These are phyloP conservation scores for Aspergillus sp. DNA, from an alignment of 2,329 filamentous ascomycete species.

Conservation along the genomic window DNA sequence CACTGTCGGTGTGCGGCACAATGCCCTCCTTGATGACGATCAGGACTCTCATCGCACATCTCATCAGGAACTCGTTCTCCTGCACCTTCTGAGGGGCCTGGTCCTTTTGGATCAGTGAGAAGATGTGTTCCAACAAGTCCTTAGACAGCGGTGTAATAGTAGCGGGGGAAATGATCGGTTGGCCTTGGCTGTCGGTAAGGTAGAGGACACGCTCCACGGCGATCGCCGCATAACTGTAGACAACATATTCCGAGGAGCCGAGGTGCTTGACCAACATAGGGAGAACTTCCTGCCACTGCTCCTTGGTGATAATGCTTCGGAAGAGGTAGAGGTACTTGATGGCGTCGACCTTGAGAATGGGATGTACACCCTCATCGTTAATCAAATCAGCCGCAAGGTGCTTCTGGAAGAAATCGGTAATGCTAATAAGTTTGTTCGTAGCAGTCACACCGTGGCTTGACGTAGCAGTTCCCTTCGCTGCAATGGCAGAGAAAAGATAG, in stretches of 20 bases:
- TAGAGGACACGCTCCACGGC: constrained; percentile 91
- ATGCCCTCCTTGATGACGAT: constrained; percentile 89
- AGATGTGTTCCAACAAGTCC: constrained; percentile 84
- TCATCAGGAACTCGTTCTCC: constrained; percentile 98
- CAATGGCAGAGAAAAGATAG: constrained; percentile 92
- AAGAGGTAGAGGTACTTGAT: constrained; percentile 99
- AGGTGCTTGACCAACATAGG: constrained; percentile 89
- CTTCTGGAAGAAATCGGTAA: constrained; percentile 92
- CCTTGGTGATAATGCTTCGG: constrained; percentile 87
- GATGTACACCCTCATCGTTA: constrained; percentile 66
- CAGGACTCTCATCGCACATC: constrained; percentile 95
- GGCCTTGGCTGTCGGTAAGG: constrained; percentile 72
- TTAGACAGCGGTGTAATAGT: constrained; percentile 81
- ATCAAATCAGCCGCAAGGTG: constrained; percentile 88
- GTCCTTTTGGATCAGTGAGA: constrained; percentile 86
- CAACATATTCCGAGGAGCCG: constrained; percentile 86
- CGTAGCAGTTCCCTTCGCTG: constrained; percentile 86
- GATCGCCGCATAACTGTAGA: constrained; percentile 96
- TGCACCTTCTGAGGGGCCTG: constrained; percentile 87
- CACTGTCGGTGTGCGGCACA: constrained; percentile 69
- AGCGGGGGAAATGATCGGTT: constrained; percentile 75
- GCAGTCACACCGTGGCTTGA: constrained; percentile 86
- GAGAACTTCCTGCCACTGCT: constrained; percentile 89
- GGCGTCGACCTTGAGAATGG: constrained; percentile 92
- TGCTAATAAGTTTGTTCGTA: constrained; percentile 82